Conservation (phyloP, 352 stramenopile species). For the Phytophthora vignae region DNA sequence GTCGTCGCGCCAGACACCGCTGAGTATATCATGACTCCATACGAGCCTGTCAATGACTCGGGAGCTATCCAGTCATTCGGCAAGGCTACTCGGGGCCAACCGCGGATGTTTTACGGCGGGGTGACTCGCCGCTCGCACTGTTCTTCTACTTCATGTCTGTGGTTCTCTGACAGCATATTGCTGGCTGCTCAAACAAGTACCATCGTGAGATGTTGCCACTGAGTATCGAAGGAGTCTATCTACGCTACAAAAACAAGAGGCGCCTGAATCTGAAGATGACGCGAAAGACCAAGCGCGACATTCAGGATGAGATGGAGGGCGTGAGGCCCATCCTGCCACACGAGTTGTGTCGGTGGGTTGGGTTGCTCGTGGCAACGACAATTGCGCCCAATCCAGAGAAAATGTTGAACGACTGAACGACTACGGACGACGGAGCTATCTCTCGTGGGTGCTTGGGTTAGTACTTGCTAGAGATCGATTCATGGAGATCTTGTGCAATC, state of each 20-base stretch:
- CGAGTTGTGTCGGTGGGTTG: not conserved
- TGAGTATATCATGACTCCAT: no score
- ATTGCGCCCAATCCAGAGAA: not conserved
- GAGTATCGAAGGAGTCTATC: not conserved
- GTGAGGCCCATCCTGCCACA: no score
- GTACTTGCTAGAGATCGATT: not conserved
- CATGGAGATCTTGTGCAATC: not conserved
- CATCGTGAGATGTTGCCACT: conserved; percentile 18
- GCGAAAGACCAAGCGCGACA: not conserved
- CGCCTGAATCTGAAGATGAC: not conserved
- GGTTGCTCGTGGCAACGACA: not conserved
- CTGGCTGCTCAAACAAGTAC: conserved; percentile 22
- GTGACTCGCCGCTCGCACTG: no score
- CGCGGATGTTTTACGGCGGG: no score
- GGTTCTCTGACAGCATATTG: conserved; percentile 35
- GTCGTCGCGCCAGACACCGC: no score
- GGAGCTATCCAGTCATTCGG: no score
- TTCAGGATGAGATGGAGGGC: no score
- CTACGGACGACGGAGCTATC: not conserved
- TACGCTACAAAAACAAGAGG: not conserved
- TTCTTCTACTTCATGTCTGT: no score
- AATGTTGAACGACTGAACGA: not conserved
- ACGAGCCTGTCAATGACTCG: no score
- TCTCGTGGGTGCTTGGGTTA: not conserved
- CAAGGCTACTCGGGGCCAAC: no score